Base-by-base conservation (phyloP, 2,329 filamentous ascomycete genomes). In the Monascus ruber region DNA sequence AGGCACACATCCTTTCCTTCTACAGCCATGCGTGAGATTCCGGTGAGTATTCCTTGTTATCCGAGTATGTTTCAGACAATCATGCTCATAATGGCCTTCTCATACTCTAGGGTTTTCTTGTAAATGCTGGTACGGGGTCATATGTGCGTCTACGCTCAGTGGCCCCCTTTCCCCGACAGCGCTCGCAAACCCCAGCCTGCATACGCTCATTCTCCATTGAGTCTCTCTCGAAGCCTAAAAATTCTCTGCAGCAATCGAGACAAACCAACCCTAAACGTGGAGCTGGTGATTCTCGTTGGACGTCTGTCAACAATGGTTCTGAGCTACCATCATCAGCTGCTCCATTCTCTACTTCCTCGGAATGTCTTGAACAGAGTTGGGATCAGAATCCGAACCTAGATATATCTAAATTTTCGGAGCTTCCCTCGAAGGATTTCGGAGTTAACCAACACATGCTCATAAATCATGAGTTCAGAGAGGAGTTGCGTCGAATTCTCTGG, bases 371-470 rank as follows among this genome's bases (percentile, higher is more conserved):
- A 6, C 53, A 66, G 10, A 77, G 81, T 52, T 89, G 84, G 85
- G 84, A 91, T 53, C 78, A 85, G 40, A 77, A 84, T 47, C 76
- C 79, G 9, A 74, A 85, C 48, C 76, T 79, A 44, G 72, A 77
- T 45, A 83, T 88, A 51, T 77, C 77, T 36, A 74, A 77, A 45
- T 89, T 89, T 65, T 78, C 79, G 26, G 74, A 89, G 55, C 71
- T 91, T 24, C 85, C 85, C 2, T 80, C 83, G 48, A 74, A 75
- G 45, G 80, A 84, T 51, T 96, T 96, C 51, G 91, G 91, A 10
- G 81, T 88, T 51, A 98, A 98, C 52, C 91, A 98, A 62, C 85
- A 96, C 64, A 94, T 96, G 71, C 73, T 86, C 43, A 93, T 96
- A 56, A 93, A 96, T 58, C 80, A 86, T 56, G 88, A 96, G 59